phyloP scores from a whole-genome alignment of 2,329 filamentous ascomycete genomes.

The Westerdykella sp. region DNA sequence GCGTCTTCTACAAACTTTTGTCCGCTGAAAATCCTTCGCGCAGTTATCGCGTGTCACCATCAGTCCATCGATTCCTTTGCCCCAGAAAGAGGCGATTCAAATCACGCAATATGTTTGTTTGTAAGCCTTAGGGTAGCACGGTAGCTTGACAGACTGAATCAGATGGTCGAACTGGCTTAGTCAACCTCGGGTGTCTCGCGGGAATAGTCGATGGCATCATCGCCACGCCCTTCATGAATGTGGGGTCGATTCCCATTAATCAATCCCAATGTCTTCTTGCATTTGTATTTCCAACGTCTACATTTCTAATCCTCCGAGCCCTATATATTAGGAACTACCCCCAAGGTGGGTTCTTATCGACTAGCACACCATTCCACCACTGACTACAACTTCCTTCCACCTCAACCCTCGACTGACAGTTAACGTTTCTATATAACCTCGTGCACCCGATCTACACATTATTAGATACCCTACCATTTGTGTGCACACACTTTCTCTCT shows the following conservation, averaged over 20 bases:
- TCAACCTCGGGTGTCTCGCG: slow-evolving; percentile 14
- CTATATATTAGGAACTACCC: slow-evolving; percentile 18
- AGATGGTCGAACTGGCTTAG: background rate
- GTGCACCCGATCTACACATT: no score
- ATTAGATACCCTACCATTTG: no score
- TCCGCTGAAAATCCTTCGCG: no score
- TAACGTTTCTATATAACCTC: slow-evolving; percentile 7
- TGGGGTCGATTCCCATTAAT: slow-evolving; percentile 9
- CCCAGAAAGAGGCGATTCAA: background rate
- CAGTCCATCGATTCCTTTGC: no score
- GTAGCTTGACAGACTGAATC: no score
- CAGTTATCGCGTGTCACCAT: no score
- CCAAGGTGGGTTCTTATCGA: background rate
- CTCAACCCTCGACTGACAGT: no score
- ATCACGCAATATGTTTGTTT: background rate
- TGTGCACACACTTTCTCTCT: slow-evolving; percentile 5
- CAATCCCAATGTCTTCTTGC: slow-evolving; percentile 2
- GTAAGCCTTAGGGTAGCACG: no score
- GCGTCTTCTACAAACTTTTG: no score
- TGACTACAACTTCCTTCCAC: slow-evolving; percentile 3
- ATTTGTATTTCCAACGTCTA: slow-evolving; percentile 15
- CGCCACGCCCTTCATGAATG: slow-evolving; percentile 16
- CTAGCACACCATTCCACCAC: slow-evolving; percentile 7
- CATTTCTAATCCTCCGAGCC: slow-evolving; percentile 24
- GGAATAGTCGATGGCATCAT: slow-evolving; percentile 31